Conservation (phyloP, 345 rosid genomes). For the Lagerstroemia speciosa region DNA sequence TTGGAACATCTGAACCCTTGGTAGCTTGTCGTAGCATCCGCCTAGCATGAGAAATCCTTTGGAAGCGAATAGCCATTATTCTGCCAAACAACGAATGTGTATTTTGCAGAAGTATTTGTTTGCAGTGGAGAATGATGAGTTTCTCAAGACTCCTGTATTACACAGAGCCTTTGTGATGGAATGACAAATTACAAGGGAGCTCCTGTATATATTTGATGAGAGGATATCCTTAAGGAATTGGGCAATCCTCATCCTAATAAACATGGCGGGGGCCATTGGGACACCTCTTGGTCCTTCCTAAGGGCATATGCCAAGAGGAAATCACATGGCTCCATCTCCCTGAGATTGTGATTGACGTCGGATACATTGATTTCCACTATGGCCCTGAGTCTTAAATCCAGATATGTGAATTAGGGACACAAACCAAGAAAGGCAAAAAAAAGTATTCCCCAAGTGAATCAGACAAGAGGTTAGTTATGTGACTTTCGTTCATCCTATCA, state of each 20-base stretch:
- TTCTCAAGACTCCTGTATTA: neutral
- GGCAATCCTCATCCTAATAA: neutral
- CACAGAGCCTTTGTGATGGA: neutral
- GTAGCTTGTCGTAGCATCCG: neutral
- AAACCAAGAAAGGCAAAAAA: neutral
- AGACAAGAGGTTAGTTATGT: neutral
- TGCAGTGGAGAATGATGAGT: neutral
- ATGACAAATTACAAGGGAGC: neutral
- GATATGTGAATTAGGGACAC: neutral
- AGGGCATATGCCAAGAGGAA: neutral
- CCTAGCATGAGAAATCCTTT: conserved; percentile 4
- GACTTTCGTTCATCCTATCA: neutral
- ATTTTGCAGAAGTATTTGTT: neutral
- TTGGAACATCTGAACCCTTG: conserved; percentile 16
- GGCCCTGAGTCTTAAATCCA: neutral
- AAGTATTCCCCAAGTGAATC: neutral
- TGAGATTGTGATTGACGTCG: neutral
- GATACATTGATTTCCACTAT: neutral
- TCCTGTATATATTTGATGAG: neutral
- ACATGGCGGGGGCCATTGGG: neutral
- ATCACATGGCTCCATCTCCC: neutral
- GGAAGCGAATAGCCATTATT: conserved; percentile 4
- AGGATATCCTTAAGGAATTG: neutral
- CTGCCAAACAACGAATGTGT: neutral
- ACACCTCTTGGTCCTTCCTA: neutral